Conservation (phyloP, 331 rosid species). For the Ulmus americana region DNA sequence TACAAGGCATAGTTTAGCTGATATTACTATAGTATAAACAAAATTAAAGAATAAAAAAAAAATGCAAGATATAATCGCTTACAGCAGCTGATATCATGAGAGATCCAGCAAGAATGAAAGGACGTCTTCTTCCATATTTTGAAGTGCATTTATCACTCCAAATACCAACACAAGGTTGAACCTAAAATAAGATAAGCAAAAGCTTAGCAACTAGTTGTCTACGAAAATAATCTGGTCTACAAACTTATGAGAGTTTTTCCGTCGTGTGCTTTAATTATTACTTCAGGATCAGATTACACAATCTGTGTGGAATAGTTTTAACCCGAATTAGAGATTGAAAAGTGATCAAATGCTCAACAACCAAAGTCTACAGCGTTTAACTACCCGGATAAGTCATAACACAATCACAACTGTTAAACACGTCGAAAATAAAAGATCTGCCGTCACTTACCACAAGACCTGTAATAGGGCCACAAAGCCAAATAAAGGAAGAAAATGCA, state of each 20-base stretch:
- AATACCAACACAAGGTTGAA: constrained; percentile 94
- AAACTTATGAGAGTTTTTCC: neutral
- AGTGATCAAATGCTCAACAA: neutral
- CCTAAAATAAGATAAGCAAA: constrained; percentile 33
- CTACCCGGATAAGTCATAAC: neutral
- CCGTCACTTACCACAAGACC: constrained; percentile 87
- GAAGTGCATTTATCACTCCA: constrained; percentile 98
- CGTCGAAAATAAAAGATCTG: constrained; percentile 2
- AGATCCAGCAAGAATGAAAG: constrained; percentile 91
- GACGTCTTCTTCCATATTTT: constrained; percentile 89
- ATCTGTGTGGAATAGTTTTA: neutral
- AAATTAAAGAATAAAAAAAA: neutral
- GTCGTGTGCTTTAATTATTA: neutral
- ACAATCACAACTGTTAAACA: constrained; percentile 2
- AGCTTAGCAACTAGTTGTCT: neutral
- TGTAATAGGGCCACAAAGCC: constrained; percentile 99
- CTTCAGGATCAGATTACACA: neutral
- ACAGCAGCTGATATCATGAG: constrained; percentile 76
- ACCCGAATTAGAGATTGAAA: neutral
- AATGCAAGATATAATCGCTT: constrained; percentile 31
- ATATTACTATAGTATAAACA: constrained; percentile 11
- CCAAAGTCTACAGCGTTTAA: neutral
- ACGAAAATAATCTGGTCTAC: too few relatives aligned
- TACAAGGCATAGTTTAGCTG: constrained; percentile 45
- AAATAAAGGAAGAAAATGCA: constrained; percentile 95